Percentiles rank a stretch among this genome's conserved stretches.
Conservation (phyloP, 257 asterid species). For the Echites panduratus region DNA sequence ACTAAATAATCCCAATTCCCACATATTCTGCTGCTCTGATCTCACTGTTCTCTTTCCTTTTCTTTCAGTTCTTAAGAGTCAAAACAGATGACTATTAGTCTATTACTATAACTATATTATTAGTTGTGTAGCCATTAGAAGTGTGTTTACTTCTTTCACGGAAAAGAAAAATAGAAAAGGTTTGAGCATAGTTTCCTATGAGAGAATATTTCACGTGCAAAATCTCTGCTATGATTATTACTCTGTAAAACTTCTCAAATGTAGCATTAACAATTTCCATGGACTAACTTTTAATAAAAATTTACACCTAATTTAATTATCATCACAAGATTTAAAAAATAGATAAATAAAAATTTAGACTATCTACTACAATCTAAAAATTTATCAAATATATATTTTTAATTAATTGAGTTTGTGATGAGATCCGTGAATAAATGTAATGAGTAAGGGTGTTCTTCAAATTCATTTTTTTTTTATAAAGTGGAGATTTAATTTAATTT, state of each 20-base stretch:
- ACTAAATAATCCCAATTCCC: neutral
- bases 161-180: neutral
- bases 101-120: neutral
- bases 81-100: neutral
- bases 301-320: too few relatives aligned
- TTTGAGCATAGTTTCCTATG: neutral
- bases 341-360: too few relatives aligned
- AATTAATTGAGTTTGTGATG: too few relatives aligned
- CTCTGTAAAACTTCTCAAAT: neutral
- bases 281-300: too few relatives aligned
- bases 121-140: too few relatives aligned
- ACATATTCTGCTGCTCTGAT: neutral
- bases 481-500: too few relatives aligned
- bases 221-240: neutral
- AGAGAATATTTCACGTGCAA: constrained; percentile 5
- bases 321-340: too few relatives aligned
- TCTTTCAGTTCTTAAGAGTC: neutral
- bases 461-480: too few relatives aligned
- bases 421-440: too few relatives aligned
- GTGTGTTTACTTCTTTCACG: neutral
- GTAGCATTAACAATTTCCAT: neutral
- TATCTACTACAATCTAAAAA: too few relatives aligned
- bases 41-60: neutral
- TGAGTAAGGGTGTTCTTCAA: too few relatives aligned
- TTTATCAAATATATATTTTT: too few relatives aligned